Base-by-base conservation (phyloP, 2,329 filamentous ascomycete genomes). In the Aspergillus sp. region DNA sequence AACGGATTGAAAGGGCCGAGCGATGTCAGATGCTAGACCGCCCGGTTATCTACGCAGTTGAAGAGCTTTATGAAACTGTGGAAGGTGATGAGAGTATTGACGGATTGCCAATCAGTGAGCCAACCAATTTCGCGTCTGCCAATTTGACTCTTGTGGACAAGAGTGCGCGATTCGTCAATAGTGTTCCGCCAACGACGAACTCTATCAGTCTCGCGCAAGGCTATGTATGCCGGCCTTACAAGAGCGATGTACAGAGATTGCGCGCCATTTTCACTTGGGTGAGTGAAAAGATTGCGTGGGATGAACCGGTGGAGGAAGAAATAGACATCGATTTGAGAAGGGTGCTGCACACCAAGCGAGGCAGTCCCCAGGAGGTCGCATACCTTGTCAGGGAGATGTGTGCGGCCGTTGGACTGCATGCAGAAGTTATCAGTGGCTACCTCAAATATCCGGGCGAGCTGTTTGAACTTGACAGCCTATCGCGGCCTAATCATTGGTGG, bases 191-290 rank as follows among this genome's bases (percentile, higher is more conserved):
- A 0, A 86, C 85, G 70, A 89, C 86, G 0, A 95, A 87, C 13
- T 83, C 91, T 0, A 80, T 85, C 22, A 87, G 85, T 25, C 75
- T 98, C 13, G 90, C 93, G 0, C 93, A 93, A 49, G 88, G 85
- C 1, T 95, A 95, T 63, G 83, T 98, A 9, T 98, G 94, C 63
- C 82, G 93, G 23, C 94, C 93, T 0, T 95, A 96, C 66, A 81
- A 90, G 50, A 96, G 88, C 67, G 91, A 97, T 59, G 88, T 96
- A 0, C 93, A 98, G 66, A 82, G 90, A 32, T 72, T 98, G 22
- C 82, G 94, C 20, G 91, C 93, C 13, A 97, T 98, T 53, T 98
- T 97, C 62, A 96, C 88, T 1, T 98, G 91, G 91, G 88, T 95
- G 4, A 82, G 88, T n/a, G 93, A 98, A 65, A 90, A 91, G 58